These are phyloP conservation scores for Tylopilus balloui DNA, from an alignment of 768 basidiomycete species.

Conservation along the genomic window DNA sequence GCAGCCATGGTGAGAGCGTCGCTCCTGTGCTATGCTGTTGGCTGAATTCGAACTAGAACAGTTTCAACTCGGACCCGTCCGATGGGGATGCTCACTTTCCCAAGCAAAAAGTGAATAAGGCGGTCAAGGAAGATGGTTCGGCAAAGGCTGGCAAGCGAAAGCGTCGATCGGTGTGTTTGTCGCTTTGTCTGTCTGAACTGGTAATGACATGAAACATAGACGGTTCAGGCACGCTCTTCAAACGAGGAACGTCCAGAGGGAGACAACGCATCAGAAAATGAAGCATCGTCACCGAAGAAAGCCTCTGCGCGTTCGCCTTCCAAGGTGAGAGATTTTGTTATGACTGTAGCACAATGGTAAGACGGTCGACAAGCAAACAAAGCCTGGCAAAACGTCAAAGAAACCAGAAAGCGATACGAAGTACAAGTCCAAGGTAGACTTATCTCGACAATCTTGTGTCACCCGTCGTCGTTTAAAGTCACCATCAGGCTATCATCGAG, in stretches of 20 bases:
- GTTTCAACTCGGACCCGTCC: constrained; percentile 4
- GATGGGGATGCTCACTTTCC: background rate
- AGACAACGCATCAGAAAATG: background rate
- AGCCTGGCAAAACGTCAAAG: constrained; percentile 9
- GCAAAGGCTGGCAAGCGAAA: constrained; percentile 7
- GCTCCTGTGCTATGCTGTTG: background rate
- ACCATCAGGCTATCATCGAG: constrained; percentile 23
- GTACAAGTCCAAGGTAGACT: constrained; percentile 27
- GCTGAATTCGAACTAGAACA: constrained; percentile 4
- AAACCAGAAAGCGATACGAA: constrained; percentile 19
- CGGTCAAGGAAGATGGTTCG: constrained; percentile 2
- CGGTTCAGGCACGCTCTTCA: background rate
- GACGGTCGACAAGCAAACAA: constrained; percentile 7
- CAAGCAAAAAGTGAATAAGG: constrained; percentile 3
- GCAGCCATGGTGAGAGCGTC: constrained; percentile 10
- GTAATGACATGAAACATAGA: background rate
- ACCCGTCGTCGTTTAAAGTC: background rate
- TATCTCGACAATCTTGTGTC: background rate
- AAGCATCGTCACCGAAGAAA: constrained; percentile 8
- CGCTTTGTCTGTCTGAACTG: background rate
- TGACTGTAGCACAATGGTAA: background rate
- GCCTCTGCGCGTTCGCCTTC: constrained; percentile 6
- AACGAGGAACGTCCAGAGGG: constrained; percentile 1
- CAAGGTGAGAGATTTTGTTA: constrained; percentile 5
- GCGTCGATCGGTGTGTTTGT: constrained; percentile 12